phyloP scores from a whole-genome alignment of 78 protist genomes.

The Abeoforma whisleri region DNA sequence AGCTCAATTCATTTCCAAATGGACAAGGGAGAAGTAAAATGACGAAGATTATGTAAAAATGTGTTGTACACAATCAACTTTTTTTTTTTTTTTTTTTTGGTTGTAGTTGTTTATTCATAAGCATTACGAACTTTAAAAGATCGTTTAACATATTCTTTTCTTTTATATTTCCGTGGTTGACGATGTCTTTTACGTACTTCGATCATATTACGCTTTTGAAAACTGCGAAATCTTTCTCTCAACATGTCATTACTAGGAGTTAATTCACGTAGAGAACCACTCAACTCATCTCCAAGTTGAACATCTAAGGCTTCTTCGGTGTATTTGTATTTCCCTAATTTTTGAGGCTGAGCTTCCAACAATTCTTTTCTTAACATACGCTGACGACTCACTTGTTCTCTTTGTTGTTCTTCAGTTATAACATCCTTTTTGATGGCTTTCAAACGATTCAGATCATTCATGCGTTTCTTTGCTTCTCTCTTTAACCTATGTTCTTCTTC shows the following conservation, averaged over 20 bases:
- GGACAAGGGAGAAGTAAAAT: too few species aligned
- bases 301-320: neutral
- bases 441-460: neutral
- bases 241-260: neutral
- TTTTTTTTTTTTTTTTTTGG: too few species aligned
- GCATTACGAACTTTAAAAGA: neutral
- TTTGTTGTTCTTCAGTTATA: neutral
- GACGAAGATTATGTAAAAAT: too few species aligned
- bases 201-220: neutral
- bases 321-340: neutral
- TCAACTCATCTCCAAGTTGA: neutral
- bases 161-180: neutral
- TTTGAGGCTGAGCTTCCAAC: neutral
- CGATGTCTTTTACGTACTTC: neutral
- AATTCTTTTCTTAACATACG: too few species aligned
- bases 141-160: neutral
- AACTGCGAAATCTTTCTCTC: neutral
- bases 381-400: neutral
- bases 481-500: neutral
- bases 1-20: neutral
- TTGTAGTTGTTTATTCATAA: too few species aligned
- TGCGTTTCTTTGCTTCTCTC: too few species aligned
- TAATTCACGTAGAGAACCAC: neutral
- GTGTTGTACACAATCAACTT: too few species aligned
- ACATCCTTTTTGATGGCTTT: neutral